Evolutionary conservation across 805 yeast genomes (phyloP), one percentile per base, ranked within the genome.

Genomic region (Lipomyces mesembrius): DNA sequence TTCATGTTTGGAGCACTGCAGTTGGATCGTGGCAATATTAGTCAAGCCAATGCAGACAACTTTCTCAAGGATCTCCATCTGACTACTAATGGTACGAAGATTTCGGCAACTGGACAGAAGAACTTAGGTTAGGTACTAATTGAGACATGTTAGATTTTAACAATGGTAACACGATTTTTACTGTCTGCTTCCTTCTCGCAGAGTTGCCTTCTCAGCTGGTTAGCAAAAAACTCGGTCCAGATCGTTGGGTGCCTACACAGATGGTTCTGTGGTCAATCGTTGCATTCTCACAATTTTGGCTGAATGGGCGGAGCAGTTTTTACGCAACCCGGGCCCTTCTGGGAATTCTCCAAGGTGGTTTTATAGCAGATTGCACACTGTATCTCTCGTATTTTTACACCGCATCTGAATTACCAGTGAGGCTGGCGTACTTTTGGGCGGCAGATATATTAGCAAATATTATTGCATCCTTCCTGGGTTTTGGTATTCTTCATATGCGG

Each of bases 151-250:
- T 88, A 86, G 72, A 87, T 65, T 85, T 80, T 74, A 87, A 87
- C 73, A 71, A 78, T 54, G 91, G 89, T 53, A 82, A 79, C 67
- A 85, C 88, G 3, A 79, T 87, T 52, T 83, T 83, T 70, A 77
- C 80, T 66, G 78, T 85, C 11, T 79, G 84, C 57, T 87, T 88
- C 71, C 75, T 87, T 61, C 72, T 78, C 25, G 84, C 88, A 20
- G 91, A 88, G 74, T 74, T 87, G 22, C 91, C 91, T 0, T 85
- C 89, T 1, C 90, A 87, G 73, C 78, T 87, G 70, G 78, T 87
- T 52, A 83, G 88, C 12, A 87, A 88, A 74, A 81, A 80, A 60
- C 58, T 87, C 46, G 91, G 91, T 14, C 84, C 88, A 4, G 90
- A 87, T 73, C 71, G 79, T 37, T 86, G 88, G 83, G 83, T 87